Percentiles rank a stretch among this genome's conserved stretches.
These are phyloP conservation scores for Aspergillus felis DNA, from an alignment of 2,329 filamentous ascomycete genomes.

Conservation along the genomic window DNA sequence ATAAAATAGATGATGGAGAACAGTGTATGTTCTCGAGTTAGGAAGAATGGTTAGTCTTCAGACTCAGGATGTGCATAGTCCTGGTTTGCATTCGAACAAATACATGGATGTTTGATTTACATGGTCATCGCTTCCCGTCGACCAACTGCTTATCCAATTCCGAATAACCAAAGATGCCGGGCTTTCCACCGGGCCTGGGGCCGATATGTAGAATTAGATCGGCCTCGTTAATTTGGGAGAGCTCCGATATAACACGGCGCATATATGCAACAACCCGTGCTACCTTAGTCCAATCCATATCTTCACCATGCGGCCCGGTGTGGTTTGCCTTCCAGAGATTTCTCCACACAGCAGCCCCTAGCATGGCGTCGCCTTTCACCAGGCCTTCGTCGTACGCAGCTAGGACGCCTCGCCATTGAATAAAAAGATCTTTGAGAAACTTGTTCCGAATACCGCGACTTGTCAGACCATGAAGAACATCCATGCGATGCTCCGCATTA, in stretches of 20 bases:
- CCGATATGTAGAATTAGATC: conserved; percentile 51
- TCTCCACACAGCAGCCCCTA: conserved; percentile 75
- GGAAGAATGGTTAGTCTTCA: neutral
- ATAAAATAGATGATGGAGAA: neutral
- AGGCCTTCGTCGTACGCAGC: conserved; percentile 57
- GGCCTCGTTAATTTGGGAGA: conserved; percentile 53
- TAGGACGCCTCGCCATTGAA: conserved; percentile 85
- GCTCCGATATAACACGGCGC: conserved; percentile 51
- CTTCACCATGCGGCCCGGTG: conserved; percentile 32
- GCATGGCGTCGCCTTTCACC: conserved; percentile 44
- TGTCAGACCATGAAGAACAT: conserved; percentile 45
- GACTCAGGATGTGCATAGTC: conserved; percentile 4
- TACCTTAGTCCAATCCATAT: conserved; percentile 59
- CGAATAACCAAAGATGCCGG: conserved; percentile 32
- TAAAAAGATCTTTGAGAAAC: conserved; percentile 79
- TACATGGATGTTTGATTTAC: neutral
- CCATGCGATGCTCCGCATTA: conserved; percentile 67
- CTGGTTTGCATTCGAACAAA: neutral
- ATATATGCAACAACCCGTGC: conserved; percentile 62
- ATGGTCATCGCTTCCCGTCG: conserved; percentile 24
- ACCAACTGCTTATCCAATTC: conserved; percentile 38
- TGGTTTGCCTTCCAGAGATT: conserved; percentile 79
- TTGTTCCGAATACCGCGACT: conserved; percentile 54
- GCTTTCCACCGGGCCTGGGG: conserved; percentile 33
- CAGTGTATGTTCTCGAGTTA: neutral